Base-by-base conservation (phyloP, 768 basidiomycete species). In the Termitomyces sp. region DNA sequence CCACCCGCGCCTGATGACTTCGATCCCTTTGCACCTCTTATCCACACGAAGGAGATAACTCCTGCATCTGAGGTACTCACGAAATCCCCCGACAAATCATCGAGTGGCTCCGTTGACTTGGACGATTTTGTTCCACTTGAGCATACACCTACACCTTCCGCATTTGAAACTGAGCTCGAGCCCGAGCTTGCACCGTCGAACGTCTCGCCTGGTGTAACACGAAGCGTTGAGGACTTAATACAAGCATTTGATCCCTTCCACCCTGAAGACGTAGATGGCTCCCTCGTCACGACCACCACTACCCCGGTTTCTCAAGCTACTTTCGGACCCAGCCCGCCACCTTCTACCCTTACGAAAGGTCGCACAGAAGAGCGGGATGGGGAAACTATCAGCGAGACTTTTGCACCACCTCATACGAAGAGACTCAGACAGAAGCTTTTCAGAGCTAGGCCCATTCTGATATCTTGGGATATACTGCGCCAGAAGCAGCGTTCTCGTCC, bases 221-320 rank as follows among this genome's bases (percentile, higher is more conserved):
- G 10, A 51, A 51, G 31, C 29, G 12, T 34, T 5, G 31, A 43
- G 29, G 16, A 53, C 16, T 11, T 43, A 7, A 10, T 53, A 1
- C 11, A 45, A 44, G 35, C 37, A 23, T 58, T 58, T 11, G 50
- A 58, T 53, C 57, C 57, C 8, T 58, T 53, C 16, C 27, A 23
- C 12, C 7, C 31, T 10, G 52, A 32, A 32, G 31, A 53, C n/a
- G 38, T 14, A n/a, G 49, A 27, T 27, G 21, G 23, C 5, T 17
- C 34, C n/a, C 11, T 35, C 9, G 25, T 25, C 17, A 11, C 17
- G 25, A 25, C 23, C 12, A 27, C 37, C 5, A 38, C 35, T 27
- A 25, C 35, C 23, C 49, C 25, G 17, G 35, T 34, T 37, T 27
- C 35, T 19, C 17, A n/a, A 27, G 17, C 16, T 17, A 25, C 49